These are phyloP conservation scores for Spergularia marina DNA, from an alignment of 148 eudicot species.

Conservation along the genomic window DNA sequence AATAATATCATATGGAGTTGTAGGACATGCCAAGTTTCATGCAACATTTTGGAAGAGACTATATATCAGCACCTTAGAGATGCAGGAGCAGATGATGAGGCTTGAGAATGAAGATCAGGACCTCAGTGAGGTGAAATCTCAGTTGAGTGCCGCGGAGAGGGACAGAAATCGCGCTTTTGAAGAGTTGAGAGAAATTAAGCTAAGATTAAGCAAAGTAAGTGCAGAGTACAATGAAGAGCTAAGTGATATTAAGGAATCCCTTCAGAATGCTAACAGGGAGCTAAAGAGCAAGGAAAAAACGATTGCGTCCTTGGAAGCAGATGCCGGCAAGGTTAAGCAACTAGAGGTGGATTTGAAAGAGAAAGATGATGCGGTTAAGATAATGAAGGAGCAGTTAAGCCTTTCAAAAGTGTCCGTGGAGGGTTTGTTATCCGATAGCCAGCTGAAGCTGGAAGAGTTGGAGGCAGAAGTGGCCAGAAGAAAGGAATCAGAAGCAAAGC, in stretches of 20 bases:
- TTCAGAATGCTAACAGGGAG: constrained; percentile 30
- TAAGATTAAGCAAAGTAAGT: constrained; percentile 19
- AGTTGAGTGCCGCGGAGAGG: constrained; percentile 29
- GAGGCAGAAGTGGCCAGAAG: constrained; percentile 46
- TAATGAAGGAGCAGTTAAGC: constrained; percentile 34
- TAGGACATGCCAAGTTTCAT: constrained; percentile 23
- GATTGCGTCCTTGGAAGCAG: constrained; percentile 39
- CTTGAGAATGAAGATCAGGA: constrained; percentile 33
- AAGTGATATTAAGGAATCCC: constrained; percentile 29
- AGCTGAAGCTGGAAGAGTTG: constrained; percentile 44
- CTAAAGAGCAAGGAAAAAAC: constrained; percentile 37
- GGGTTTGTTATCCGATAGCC: constrained; percentile 28
- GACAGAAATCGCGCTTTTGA: constrained; percentile 38
- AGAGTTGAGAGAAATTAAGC: constrained; percentile 37
- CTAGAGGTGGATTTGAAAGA: constrained; percentile 33
- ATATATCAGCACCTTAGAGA: constrained; percentile 8
- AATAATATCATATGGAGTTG: constrained; percentile 11
- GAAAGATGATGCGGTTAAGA: constrained; percentile 31
- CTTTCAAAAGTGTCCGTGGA: constrained; percentile 26
- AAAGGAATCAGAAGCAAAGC: constrained; percentile 41
- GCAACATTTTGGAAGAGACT: not conserved
- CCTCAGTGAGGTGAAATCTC: constrained; percentile 39
- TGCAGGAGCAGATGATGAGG: constrained; percentile 28
- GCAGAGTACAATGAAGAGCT: constrained; percentile 30
- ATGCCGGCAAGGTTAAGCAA: constrained; percentile 41